Conservation (phyloP, 2,329 filamentous ascomycete genomes). For the Sclerotinia sclerotiorum region DNA sequence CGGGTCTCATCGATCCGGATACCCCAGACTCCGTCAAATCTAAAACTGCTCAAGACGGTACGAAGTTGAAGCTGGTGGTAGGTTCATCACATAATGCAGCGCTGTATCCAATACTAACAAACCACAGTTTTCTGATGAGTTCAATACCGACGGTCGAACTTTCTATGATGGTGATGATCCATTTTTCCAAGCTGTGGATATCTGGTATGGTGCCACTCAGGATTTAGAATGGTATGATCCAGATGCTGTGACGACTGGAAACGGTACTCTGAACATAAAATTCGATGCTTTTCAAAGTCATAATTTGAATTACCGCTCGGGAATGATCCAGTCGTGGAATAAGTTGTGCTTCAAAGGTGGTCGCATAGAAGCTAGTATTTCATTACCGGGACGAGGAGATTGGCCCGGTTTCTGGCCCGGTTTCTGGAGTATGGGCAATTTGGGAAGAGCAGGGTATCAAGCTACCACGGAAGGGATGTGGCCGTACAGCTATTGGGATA, state of each 20-base stretch:
- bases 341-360: slow-evolving; percentile 72
- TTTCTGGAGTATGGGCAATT: slow-evolving; percentile 74
- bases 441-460: slow-evolving; percentile 67
- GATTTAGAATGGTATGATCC: slow-evolving; percentile 73
- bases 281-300: slow-evolving; percentile 67
- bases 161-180: slow-evolving; percentile 72
- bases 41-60: slow-evolving; percentile 58
- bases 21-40: slow-evolving; percentile 59
- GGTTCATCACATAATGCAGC: slow-evolving; percentile 31
- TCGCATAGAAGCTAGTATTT: slow-evolving; percentile 67
- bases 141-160: slow-evolving; percentile 64
- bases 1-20: slow-evolving; percentile 63
- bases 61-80: slow-evolving; percentile 62
- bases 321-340: slow-evolving; percentile 76
- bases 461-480: slow-evolving; percentile 71
- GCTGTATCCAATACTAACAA: slow-evolving; percentile 19
- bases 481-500: slow-evolving; percentile 70
- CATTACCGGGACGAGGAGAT: slow-evolving; percentile 65
- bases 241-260: slow-evolving; percentile 61
- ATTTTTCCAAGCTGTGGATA: slow-evolving; percentile 65
- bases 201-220: slow-evolving; percentile 71
- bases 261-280: slow-evolving; percentile 61
- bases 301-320: slow-evolving; percentile 64
- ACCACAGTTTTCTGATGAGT: slow-evolving; percentile 66
- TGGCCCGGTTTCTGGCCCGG: slow-evolving; percentile 72